Evolutionary conservation across 331 rosid genomes (phyloP), one percentile per base, ranked within the genome.

Genomic region (Acacia concinna): DNA sequence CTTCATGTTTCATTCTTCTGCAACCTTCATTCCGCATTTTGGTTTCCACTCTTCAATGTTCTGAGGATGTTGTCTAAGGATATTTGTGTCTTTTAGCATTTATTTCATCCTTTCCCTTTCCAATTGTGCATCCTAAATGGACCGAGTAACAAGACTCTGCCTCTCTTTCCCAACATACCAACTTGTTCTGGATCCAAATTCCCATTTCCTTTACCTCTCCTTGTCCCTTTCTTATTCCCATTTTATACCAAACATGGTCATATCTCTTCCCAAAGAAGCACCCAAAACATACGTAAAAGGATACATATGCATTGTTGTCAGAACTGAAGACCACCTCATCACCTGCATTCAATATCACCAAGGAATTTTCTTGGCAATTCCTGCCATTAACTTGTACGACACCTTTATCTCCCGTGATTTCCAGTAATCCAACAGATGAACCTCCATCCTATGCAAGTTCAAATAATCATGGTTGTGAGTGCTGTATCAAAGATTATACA

Each of bases 281-380:
- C 46, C 31, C 20, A 15, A 74, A 82, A 57, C 77, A 59, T 52
- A 75, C 23, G 71, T 20, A 82, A 86, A 83, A 96, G 98, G 99
- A 96, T 96, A 96, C 99, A 80, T 96, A 96, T 73, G 97, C 92
- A 83, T 96, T 93, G 81, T 84, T 93, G 82, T 92, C 89, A 14
- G 89, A 79, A 74, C 87, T 83, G 59, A 96, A 96, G 80, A 93
- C 90, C 68, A 93, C 88, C 87, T 96, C 99, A 68, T 96, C 99
- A 11, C 99, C 99, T 85, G 93, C 98, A 27, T 67, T 91, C 70
- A 96, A 85, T 68, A 84, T 82, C 40, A 88, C 70, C 28, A 89
- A 80, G 43, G 90, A 81, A 80, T 77, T 87, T 86, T 85, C 90
- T 67, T 77, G 79, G 63, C 35, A 59, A 21, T 67, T 52, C 87